Evolutionary conservation across 2,329 filamentous ascomycete species (phyloP).

Genomic region (Tolypocladium sp.): DNA sequence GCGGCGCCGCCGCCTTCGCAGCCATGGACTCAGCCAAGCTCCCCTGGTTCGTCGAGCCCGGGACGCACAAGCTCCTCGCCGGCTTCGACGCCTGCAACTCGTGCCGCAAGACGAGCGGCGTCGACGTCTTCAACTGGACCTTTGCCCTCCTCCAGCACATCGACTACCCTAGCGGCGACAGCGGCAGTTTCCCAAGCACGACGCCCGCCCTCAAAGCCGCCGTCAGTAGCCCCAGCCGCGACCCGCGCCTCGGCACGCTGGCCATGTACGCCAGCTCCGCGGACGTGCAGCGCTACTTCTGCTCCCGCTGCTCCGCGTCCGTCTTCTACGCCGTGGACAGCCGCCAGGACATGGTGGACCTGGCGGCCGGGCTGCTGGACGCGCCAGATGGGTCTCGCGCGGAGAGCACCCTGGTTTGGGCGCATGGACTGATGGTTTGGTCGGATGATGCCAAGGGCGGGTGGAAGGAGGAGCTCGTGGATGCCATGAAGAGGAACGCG

Average conservation of each 20-base stretch:
- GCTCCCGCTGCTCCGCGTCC: slow-evolving; percentile 34
- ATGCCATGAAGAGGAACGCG: slow-evolving; percentile 5
- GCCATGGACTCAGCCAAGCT: slow-evolving; percentile 21
- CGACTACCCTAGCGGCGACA: slow-evolving; percentile 7
- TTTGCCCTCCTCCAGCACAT: slow-evolving; percentile 30
- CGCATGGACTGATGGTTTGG: slow-evolving; percentile 16
- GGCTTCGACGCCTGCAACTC: slow-evolving; percentile 37
- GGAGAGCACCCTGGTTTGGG: slow-evolving; percentile 33
- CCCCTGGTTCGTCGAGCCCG: slow-evolving; percentile 33
- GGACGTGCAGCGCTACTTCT: slow-evolving; percentile 35
- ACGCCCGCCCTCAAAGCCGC: slow-evolving; percentile 20
- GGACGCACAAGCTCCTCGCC: slow-evolving; percentile 27
- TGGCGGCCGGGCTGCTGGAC: slow-evolving; percentile 35
- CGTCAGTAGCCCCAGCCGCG: slow-evolving; percentile 16
- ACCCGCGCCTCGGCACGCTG: slow-evolving; percentile 31
- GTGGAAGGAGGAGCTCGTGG: slow-evolving; percentile 9
- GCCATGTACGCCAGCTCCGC: slow-evolving; percentile 29
- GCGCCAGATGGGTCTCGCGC: slow-evolving; percentile 34
- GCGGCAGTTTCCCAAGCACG: slow-evolving; percentile 10
- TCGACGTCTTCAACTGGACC: slow-evolving; percentile 36
- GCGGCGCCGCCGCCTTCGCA: slow-evolving; percentile 16
- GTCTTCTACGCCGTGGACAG: slow-evolving; percentile 34
- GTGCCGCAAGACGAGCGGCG: slow-evolving; percentile 31
- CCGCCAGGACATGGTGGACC: slow-evolving; percentile 28
- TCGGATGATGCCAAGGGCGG: slow-evolving; percentile 5